Percentiles rank a stretch among this genome's conserved stretches.
phyloP scores from a whole-genome alignment of 2,329 filamentous ascomycete species.

The Fusarium scirpi region DNA sequence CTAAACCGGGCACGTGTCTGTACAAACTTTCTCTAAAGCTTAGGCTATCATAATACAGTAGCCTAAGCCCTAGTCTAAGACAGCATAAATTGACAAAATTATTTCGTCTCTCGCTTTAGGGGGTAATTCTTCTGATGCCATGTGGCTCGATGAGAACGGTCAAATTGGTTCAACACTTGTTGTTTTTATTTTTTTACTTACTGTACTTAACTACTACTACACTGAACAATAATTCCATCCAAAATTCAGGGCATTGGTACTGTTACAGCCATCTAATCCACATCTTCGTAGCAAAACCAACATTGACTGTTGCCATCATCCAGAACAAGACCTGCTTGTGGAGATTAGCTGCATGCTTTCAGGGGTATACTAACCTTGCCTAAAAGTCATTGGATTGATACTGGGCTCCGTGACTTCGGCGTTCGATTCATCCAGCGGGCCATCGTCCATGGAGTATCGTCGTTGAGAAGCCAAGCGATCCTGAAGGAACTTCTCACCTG shows the following conservation, averaged over 20 bases:
- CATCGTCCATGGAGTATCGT: neutral
- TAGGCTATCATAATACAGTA: neutral
- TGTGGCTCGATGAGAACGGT: neutral
- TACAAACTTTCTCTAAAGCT: neutral
- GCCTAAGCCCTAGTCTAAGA: neutral
- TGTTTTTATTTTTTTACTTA: slow-evolving; percentile 1
- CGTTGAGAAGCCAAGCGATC: neutral
- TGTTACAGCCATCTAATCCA: neutral
- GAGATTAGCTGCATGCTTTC: neutral
- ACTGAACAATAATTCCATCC: neutral
- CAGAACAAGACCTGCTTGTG: neutral
- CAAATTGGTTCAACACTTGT: neutral
- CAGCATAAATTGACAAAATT: neutral
- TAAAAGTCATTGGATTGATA: neutral
- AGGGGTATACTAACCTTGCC: neutral
- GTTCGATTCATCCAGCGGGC: neutral
- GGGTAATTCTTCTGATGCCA: neutral
- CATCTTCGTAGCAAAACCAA: neutral
- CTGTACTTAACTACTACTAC: neutral
- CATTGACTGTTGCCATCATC: neutral
- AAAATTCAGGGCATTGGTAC: neutral
- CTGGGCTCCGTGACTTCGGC: neutral
- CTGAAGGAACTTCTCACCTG: neutral
- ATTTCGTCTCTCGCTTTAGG: neutral
- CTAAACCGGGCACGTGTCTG: neutral